A percentile compares a stretch with the other conserved stretches of the same genome.
These are phyloP conservation scores for Phytophthora crassamura DNA, from an alignment of 352 stramenopile species.

Conservation along the genomic window DNA sequence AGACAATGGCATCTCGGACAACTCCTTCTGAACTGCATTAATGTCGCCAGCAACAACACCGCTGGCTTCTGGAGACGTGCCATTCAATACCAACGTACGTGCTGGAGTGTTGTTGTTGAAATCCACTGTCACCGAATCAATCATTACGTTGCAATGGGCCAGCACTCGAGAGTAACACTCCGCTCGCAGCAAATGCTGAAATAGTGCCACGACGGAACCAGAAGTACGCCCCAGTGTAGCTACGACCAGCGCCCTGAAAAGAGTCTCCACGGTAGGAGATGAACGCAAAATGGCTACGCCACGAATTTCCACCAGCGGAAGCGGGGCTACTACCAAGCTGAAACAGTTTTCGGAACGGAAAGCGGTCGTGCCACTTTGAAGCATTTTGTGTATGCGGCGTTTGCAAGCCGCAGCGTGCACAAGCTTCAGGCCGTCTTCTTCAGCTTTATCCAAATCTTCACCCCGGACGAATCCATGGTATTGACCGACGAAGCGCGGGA, in stretches of 20 bases:
- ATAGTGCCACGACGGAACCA: slow-evolving; percentile 21
- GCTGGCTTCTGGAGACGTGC: slow-evolving; percentile 19
- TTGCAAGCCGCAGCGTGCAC: slow-evolving; percentile 38
- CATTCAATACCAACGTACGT: slow-evolving; percentile 31
- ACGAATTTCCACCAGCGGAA: slow-evolving; percentile 50
- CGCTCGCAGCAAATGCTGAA: slow-evolving; percentile 52
- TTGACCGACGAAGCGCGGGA: slow-evolving; percentile 63
- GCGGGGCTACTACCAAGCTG: slow-evolving; percentile 53
- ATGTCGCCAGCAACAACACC: slow-evolving; percentile 13
- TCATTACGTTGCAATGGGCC: slow-evolving; percentile 48
- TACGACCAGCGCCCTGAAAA: slow-evolving; percentile 49
- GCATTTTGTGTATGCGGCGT: slow-evolving; percentile 1
- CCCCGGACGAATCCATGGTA: slow-evolving; percentile 65
- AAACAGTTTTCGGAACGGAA: slow-evolving; percentile 54
- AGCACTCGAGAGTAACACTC: slow-evolving; percentile 41
- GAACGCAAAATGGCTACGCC: slow-evolving; percentile 43
- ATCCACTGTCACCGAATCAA: slow-evolving; percentile 38
- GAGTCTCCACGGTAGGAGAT: slow-evolving; percentile 13
- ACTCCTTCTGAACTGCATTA: neutral
- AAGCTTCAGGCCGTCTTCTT: slow-evolving; percentile 40
- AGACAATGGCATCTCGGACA: slow-evolving; percentile 19
- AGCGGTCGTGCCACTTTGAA: neutral
- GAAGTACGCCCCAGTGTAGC: slow-evolving; percentile 20
- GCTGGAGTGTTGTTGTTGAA: slow-evolving; percentile 28
- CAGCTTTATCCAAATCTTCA: slow-evolving; percentile 31